A percentile compares a stretch with the other conserved stretches of the same genome.
Evolutionary conservation across 2,329 filamentous ascomycete genomes (phyloP).

Genomic region (Venturiaceae sp.): DNA sequence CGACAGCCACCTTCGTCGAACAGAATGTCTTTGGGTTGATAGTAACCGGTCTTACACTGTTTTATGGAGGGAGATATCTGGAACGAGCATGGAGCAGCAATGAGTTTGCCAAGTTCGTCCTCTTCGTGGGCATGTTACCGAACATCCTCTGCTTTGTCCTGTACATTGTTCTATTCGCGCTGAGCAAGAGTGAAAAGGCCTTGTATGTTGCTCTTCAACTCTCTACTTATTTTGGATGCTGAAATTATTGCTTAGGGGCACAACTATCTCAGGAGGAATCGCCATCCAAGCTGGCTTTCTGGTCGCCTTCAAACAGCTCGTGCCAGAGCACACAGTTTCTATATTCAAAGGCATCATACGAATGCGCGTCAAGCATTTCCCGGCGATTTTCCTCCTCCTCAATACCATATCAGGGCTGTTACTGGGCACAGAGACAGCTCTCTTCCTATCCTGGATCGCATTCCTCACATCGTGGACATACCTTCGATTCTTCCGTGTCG

Average conservation of each 20-base stretch:
- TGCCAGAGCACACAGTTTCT: conserved; percentile 93
- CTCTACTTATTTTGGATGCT: background rate
- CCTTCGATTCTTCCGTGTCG: conserved; percentile 83
- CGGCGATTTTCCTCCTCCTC: conserved; percentile 63
- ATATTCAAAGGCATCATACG: conserved; percentile 83
- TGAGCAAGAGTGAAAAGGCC: conserved; percentile 58
- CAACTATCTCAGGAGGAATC: conserved; percentile 79
- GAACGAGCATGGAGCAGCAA: conserved; percentile 91
- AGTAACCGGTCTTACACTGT: conserved; percentile 69
- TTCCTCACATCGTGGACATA: conserved; percentile 91
- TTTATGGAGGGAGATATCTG: conserved; percentile 88
- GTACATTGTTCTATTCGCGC: conserved; percentile 62
- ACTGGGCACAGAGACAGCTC: conserved; percentile 62
- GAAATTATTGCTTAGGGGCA: conserved; percentile 44
- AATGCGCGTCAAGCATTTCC: conserved; percentile 77
- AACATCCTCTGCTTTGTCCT: conserved; percentile 66
- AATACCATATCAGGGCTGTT: conserved; percentile 56
- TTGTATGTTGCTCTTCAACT: conserved; percentile 45
- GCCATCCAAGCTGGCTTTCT: conserved; percentile 88
- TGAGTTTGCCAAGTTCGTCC: conserved; percentile 85
- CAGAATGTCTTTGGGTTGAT: conserved; percentile 81
- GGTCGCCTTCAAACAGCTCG: conserved; percentile 93
- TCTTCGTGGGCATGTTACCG: conserved; percentile 67
- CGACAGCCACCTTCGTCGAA: conserved; percentile 81
- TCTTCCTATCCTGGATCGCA: conserved; percentile 70